Evolutionary conservation across 116 monocot species (phyloP).

Genomic region (Papilionanthe hybrid): DNA sequence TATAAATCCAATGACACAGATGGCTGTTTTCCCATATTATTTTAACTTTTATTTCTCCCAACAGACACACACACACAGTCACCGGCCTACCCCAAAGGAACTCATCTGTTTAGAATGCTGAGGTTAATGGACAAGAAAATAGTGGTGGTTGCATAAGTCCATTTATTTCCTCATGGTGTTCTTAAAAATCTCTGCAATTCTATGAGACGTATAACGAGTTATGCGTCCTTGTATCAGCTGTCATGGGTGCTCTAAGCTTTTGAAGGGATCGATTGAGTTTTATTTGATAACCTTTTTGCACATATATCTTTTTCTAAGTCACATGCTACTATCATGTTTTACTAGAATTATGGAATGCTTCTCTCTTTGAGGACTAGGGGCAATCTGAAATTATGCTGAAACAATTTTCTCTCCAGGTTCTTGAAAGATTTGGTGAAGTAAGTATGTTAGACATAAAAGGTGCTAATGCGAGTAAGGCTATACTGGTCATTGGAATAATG

Average conservation of each 20-base stretch:
- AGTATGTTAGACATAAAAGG: conserved; percentile 99
- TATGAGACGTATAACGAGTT: not conserved
- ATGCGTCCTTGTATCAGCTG: not conserved
- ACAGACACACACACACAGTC: too few relatives aligned
- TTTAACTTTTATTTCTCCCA: too few relatives aligned
- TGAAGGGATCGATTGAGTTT: not conserved
- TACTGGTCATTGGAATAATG: conserved; percentile 97
- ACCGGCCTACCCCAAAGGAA: not conserved
- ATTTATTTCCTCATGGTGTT: not conserved
- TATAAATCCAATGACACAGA: not conserved
- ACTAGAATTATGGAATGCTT: not conserved
- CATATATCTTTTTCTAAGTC: not conserved
- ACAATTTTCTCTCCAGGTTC: conserved; percentile 44
- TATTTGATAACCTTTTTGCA: not conserved
- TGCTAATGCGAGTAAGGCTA: conserved; percentile 92
- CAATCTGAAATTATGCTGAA: conserved; percentile 2
- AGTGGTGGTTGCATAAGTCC: not conserved
- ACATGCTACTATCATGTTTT: not conserved
- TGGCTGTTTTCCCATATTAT: too few relatives aligned
- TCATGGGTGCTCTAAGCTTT: not conserved
- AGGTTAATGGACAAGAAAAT: not conserved
- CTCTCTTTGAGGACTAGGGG: not conserved
- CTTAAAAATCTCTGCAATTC: not conserved
- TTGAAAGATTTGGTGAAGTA: conserved; percentile 90
- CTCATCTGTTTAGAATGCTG: not conserved